phyloP scores from a whole-genome alignment of 768 basidiomycete species.

The Pulveroboletus sp. region DNA sequence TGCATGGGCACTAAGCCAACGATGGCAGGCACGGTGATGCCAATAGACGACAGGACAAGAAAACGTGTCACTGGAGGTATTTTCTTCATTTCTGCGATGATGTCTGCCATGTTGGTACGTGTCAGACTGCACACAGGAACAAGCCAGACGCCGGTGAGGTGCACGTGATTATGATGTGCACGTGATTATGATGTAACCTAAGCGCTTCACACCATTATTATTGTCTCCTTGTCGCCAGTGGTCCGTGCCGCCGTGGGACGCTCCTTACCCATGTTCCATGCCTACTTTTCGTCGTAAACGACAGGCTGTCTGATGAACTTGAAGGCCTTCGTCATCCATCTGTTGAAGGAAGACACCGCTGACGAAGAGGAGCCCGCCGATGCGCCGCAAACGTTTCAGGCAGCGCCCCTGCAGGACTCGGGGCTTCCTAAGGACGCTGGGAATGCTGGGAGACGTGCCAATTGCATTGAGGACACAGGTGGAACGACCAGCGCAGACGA shows the following conservation, averaged over 20 bases:
- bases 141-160: neutral
- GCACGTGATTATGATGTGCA: slow-evolving; percentile 9
- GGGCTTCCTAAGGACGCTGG: neutral
- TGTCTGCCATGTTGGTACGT: slow-evolving; percentile 38
- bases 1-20: slow-evolving; percentile 50
- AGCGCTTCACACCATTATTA: too few species aligned
- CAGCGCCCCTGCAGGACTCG: neutral
- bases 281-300: neutral
- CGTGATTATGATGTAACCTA: too few species aligned
- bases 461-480: neutral
- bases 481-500: neutral
- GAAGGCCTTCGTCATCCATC: slow-evolving; percentile 2
- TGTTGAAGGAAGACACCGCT: slow-evolving; percentile 11
- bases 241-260: too few species aligned
- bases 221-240: too few species aligned
- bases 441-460: neutral
- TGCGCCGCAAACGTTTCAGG: neutral
- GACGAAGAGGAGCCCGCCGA: slow-evolving; percentile 13
- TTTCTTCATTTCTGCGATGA: slow-evolving; percentile 63
- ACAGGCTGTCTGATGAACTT: slow-evolving; percentile 11
- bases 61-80: slow-evolving; percentile 82
- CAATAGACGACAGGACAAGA: slow-evolving; percentile 55
- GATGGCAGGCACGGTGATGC: slow-evolving; percentile 53
- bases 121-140: too few species aligned
- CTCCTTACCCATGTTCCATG: slow-evolving; percentile 8